Percentiles rank a stretch among this genome's conserved stretches.
These are phyloP conservation scores for Desmodesmus armatus DNA, from an alignment of 139 green algal genomes.

Conservation along the genomic window DNA sequence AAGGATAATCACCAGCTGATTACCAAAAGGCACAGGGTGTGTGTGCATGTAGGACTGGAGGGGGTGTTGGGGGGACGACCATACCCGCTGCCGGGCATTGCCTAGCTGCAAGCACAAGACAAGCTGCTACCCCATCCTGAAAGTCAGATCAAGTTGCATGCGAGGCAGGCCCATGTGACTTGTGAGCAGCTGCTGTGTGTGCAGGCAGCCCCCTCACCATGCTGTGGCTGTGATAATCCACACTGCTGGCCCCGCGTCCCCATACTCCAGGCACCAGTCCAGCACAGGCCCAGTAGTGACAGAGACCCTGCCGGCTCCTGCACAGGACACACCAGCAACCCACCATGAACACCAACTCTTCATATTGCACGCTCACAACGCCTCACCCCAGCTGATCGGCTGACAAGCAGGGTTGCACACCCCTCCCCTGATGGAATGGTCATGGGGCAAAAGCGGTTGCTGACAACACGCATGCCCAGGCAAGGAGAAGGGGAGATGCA, in stretches of 20 bases:
- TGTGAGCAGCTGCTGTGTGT: not conserved
- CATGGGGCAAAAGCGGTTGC: not conserved
- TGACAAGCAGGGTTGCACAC: not conserved
- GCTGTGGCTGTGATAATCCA: slow-evolving; percentile 55
- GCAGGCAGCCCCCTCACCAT: slow-evolving; percentile 44
- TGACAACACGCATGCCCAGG: not conserved
- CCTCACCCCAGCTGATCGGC: not conserved
- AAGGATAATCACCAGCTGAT: not conserved
- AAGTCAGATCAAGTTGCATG: not conserved
- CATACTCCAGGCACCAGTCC: slow-evolving; percentile 64
- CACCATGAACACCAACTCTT: no score
- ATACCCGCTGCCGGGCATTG: no score
- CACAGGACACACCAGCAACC: not conserved
- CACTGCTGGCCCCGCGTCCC: slow-evolving; percentile 41
- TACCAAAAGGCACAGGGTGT: not conserved
- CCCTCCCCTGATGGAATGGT: not conserved
- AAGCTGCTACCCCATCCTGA: not conserved
- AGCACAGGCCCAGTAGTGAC: slow-evolving; percentile 23
- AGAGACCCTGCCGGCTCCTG: not conserved
- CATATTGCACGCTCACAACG: no score
- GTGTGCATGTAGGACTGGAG: not conserved
- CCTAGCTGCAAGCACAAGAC: not conserved
- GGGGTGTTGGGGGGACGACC: no score
- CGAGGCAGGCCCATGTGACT: not conserved
- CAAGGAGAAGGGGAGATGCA: no score